Evolutionary conservation across 108 stramenopile genomes (phyloP).

Genomic region (Nannochloropsis gaditana): DNA sequence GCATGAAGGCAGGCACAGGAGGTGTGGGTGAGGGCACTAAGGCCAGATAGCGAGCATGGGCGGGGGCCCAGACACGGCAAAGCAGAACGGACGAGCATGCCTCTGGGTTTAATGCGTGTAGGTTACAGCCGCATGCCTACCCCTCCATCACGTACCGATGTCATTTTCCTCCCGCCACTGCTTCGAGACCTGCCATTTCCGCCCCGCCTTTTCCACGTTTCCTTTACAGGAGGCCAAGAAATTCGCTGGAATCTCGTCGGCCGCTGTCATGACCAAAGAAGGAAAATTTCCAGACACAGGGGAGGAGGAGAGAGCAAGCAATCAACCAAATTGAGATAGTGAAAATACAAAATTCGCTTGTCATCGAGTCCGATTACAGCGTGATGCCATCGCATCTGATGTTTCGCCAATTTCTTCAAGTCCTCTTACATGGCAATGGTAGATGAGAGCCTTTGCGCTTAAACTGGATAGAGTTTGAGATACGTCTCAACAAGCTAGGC

Average conservation of each 20-base stretch:
- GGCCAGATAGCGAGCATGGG: no score
- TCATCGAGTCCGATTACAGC: no score
- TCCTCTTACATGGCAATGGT: neutral
- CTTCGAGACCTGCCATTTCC: neutral
- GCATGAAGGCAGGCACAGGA: neutral
- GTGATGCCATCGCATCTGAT: no score
- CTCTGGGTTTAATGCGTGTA: no score
- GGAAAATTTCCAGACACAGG: no score
- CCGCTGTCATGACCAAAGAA: no score
- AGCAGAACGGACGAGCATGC: no score
- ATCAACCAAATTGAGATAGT: no score
- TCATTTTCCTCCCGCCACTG: slow-evolving; percentile 7
- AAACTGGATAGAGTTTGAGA: neutral
- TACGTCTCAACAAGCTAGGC: neutral
- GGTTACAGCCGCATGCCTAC: neutral
- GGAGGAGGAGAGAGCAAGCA: no score
- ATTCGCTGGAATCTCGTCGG: neutral
- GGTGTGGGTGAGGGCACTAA: neutral
- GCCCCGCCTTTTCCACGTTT: slow-evolving; percentile 4
- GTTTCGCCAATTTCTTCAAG: no score
- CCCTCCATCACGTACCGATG: neutral
- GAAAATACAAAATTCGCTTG: no score
- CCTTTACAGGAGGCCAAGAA: neutral
- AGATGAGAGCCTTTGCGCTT: neutral
- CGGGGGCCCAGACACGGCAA: no score